These are phyloP conservation scores for Litchi chinensis DNA, from an alignment of 345 rosid genomes.

Conservation along the genomic window DNA sequence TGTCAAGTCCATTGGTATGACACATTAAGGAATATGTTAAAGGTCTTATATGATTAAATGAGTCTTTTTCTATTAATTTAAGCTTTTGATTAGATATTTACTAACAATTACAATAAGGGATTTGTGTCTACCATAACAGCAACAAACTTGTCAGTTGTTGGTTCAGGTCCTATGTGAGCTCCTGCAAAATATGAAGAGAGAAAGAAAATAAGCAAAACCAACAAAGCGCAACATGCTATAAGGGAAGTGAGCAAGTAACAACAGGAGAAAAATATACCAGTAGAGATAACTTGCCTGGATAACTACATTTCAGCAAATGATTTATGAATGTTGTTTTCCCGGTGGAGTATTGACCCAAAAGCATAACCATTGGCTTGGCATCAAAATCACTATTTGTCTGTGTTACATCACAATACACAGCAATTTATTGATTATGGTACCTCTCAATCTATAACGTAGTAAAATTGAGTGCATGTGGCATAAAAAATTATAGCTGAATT, in stretches of 20 bases:
- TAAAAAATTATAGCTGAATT: conserved; percentile 14
- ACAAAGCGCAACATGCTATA: not conserved
- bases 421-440: conserved; percentile 13
- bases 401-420: conserved; percentile 16
- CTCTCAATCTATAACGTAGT: not conserved
- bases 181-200: conserved; percentile 53
- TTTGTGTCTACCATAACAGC: conserved; percentile 86
- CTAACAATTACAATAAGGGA: conserved; percentile 90
- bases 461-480: conserved; percentile 14
- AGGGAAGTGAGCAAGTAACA: not conserved
- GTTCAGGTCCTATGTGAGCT: conserved; percentile 98
- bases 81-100: too few relatives aligned
- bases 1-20: too few relatives aligned
- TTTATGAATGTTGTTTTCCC: conserved; percentile 97
- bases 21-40: too few relatives aligned
- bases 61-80: too few relatives aligned
- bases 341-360: conserved; percentile 96
- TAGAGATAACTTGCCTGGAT: conserved; percentile 63
- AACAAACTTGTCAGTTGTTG: conserved; percentile 97
- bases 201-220: not conserved
- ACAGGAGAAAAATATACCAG: not conserved
- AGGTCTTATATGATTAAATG: conserved; percentile 4
- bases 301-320: conserved; percentile 77
- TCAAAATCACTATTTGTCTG: conserved; percentile 92
- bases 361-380: conserved; percentile 98